Percentiles rank a stretch among this genome's conserved stretches.
Conservation (phyloP, 306 rosid species). For the Malus asiatica region DNA sequence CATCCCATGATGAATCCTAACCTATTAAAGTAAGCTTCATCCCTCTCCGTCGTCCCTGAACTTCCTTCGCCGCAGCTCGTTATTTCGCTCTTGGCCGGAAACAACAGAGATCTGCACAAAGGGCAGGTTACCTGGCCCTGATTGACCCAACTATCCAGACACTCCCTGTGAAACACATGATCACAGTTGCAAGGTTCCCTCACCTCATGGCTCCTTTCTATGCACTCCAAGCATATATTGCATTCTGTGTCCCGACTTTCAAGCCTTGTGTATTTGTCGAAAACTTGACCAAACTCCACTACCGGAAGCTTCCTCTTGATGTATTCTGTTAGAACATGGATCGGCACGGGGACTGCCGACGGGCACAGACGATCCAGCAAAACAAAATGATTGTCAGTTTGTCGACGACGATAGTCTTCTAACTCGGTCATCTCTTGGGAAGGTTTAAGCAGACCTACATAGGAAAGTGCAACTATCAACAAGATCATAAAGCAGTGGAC, state of each 20-base stretch:
- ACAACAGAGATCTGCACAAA: constrained; percentile 28
- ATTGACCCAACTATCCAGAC: constrained; percentile 26
- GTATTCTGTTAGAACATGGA: constrained; percentile 1
- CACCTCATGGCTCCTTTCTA: constrained; percentile 22
- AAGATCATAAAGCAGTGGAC: background rate
- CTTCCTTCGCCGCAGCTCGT: background rate
- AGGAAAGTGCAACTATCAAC: background rate
- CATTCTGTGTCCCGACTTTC: background rate
- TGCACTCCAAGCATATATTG: constrained; percentile 17
- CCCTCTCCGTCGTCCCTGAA: background rate
- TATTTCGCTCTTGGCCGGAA: background rate
- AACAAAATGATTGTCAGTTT: too few relatives aligned
- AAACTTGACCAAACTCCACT: background rate
- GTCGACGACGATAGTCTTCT: too few relatives aligned
- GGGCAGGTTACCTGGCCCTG: constrained; percentile 25
- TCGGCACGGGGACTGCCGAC: constrained; percentile 13
- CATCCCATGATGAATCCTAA: background rate
- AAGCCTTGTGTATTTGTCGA: background rate
- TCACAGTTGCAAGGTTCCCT: constrained; percentile 14
- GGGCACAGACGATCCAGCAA: constrained; percentile 10
- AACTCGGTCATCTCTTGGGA: background rate
- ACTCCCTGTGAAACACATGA: constrained; percentile 27
- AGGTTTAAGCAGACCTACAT: constrained; percentile 2
- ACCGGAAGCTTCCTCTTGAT: constrained; percentile 25
- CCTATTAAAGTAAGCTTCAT: background rate